Evolutionary conservation across 148 eudicot species (phyloP).

Genomic region (Linanthus parryae): DNA sequence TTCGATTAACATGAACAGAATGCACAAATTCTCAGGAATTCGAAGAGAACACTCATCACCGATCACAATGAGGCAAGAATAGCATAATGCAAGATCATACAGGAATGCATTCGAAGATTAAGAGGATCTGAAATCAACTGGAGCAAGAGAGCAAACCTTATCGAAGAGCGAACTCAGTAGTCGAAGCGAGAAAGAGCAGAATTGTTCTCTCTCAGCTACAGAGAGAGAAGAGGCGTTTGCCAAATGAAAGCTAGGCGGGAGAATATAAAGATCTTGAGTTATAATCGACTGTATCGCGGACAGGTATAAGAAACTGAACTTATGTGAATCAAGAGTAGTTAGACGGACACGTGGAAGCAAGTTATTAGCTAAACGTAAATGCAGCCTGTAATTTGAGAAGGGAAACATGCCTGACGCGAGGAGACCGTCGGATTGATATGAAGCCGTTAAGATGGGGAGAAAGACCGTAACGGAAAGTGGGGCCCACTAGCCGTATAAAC

Average conservation of each 20-base stretch:
- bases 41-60: no score
- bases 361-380: no score
- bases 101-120: background rate
- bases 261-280: background rate
- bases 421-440: slow-evolving; percentile 12
- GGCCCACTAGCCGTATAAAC: no score
- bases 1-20: no score
- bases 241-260: slow-evolving; percentile 6
- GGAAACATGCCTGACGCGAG: slow-evolving; percentile 9
- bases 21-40: no score
- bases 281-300: background rate
- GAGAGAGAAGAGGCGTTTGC: slow-evolving; percentile 3
- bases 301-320: background rate
- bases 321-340: background rate
- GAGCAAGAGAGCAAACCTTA: slow-evolving; percentile 6
- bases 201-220: no score
- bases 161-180: background rate
- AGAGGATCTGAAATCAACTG: background rate
- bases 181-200: no score
- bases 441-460: no score
- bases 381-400: no score
- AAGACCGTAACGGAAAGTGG: no score
- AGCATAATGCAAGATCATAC: background rate
- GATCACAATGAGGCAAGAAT: background rate
- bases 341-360: background rate